A percentile compares a stretch with the other conserved stretches of the same genome.
These are phyloP conservation scores for Venturiaceae sp. DNA, from an alignment of 2,329 filamentous ascomycete genomes.

Conservation along the genomic window DNA sequence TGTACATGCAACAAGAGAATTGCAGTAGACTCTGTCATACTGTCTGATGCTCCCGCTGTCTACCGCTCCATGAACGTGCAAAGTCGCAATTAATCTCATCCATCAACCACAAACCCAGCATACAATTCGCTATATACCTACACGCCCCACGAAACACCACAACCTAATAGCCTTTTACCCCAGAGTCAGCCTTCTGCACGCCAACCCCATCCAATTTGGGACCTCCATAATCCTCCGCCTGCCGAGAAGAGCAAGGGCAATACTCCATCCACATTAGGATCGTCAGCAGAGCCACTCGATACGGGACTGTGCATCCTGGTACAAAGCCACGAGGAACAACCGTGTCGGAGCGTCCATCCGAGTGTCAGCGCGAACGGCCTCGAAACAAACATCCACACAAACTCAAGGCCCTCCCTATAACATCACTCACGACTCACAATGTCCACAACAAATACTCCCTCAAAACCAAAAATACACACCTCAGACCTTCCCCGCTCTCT, in stretches of 20 bases:
- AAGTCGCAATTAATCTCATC: not conserved
- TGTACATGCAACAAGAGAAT: not conserved
- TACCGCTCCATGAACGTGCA: not conserved
- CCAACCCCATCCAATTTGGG: too few species aligned
- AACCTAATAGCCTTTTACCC: not conserved
- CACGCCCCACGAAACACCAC: not conserved
- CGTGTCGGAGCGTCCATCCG: too few species aligned
- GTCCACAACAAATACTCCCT: not conserved
- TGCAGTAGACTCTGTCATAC: not conserved
- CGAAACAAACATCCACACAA: not conserved
- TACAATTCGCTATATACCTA: not conserved
- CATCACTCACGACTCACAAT: not conserved
- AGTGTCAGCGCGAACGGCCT: not conserved
- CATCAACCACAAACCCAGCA: not conserved
- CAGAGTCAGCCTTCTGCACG: not conserved
- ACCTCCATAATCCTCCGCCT: too few species aligned
- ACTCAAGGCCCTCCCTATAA: not conserved
- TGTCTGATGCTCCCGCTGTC: not conserved
- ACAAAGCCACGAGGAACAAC: too few species aligned
- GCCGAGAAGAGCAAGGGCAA: too few species aligned
- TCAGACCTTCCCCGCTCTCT: slow-evolving; percentile 13
- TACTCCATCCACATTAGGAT: too few species aligned
- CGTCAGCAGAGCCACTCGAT: too few species aligned
- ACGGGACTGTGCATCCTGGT: too few species aligned
- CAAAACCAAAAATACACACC: slow-evolving; percentile 6